Evolutionary conservation across 352 stramenopile genomes (phyloP).

Genomic region (Peronospora farinosa): DNA sequence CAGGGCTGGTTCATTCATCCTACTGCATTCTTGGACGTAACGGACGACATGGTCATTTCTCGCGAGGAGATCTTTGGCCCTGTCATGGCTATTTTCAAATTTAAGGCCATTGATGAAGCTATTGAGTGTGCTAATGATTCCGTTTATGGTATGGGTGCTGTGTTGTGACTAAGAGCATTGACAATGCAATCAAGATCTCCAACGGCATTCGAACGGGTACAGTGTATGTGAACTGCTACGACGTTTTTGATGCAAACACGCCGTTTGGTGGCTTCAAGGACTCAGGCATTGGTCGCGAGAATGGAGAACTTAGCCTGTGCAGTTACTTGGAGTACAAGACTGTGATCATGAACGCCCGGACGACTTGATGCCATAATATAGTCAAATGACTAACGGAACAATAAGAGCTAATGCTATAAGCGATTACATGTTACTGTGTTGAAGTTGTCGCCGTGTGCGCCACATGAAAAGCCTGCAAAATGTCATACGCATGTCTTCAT

Average conservation of each 20-base stretch:
- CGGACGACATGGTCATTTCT: conserved; percentile 84
- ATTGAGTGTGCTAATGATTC: conserved; percentile 84
- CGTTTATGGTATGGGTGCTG: conserved; percentile 80
- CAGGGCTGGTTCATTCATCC: conserved; percentile 88
- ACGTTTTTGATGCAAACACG: conserved; percentile 80
- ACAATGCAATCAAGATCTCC: conserved; percentile 81
- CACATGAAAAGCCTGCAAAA: background rate
- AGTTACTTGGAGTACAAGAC: conserved; percentile 81
- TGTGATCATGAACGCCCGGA: conserved; percentile 60
- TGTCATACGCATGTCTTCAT: too few relatives aligned
- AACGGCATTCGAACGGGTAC: conserved; percentile 86
- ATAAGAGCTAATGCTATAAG: conserved; percentile 5
- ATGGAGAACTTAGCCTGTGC: conserved; percentile 59
- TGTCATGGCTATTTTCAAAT: conserved; percentile 86
- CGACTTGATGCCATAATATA: conserved; percentile 31
- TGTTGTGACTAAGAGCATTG: conserved; percentile 80
- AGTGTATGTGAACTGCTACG: conserved; percentile 92
- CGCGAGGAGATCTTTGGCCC: conserved; percentile 91
- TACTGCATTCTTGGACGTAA: conserved; percentile 85
- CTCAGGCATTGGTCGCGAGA: conserved; percentile 78
- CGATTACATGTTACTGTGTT: background rate
- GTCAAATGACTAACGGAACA: conserved; percentile 2
- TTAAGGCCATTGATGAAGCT: conserved; percentile 86
- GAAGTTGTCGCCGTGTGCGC: background rate
- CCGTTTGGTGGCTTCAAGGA: conserved; percentile 87